Conservation (phyloP, 73 alveolate species). For the Paramecium sonneborni region DNA sequence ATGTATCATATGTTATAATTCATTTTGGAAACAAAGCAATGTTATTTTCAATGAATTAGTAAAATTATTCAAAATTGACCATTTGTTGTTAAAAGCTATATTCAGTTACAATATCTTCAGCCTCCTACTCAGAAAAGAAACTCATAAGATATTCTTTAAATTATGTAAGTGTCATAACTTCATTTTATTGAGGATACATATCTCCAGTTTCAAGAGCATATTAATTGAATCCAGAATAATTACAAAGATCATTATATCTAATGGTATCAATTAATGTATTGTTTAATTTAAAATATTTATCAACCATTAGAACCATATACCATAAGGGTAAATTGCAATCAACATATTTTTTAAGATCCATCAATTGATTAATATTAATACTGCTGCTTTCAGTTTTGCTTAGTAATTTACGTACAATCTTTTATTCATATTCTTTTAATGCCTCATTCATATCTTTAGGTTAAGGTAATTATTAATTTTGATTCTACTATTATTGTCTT, state of each 20-base stretch:
- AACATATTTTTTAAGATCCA: not conserved
- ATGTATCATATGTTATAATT: not conserved
- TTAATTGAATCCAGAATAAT: constrained; percentile 10
- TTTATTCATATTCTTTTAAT: not conserved
- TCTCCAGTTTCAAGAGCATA: not conserved
- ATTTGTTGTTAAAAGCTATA: not conserved
- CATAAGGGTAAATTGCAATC: constrained; percentile 4
- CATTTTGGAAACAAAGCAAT: not conserved
- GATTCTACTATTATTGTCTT: not conserved
- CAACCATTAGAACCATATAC: constrained; percentile 12
- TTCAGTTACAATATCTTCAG: not conserved
- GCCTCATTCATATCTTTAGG: not conserved
- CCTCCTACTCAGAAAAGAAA: not conserved
- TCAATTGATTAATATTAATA: not conserved
- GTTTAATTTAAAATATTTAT: not conserved
- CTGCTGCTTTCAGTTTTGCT: not conserved
- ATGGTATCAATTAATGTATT: not conserved
- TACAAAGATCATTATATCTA: constrained; percentile 6
- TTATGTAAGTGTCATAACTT: not conserved
- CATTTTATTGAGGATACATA: not conserved
- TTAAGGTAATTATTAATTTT: not conserved
- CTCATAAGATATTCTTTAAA: not conserved
- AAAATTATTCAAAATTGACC: not conserved
- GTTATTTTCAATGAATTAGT: not conserved
- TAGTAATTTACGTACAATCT: not conserved